phyloP scores from a whole-genome alignment of 2,329 filamentous ascomycete species.

The Helotiales sp. region DNA sequence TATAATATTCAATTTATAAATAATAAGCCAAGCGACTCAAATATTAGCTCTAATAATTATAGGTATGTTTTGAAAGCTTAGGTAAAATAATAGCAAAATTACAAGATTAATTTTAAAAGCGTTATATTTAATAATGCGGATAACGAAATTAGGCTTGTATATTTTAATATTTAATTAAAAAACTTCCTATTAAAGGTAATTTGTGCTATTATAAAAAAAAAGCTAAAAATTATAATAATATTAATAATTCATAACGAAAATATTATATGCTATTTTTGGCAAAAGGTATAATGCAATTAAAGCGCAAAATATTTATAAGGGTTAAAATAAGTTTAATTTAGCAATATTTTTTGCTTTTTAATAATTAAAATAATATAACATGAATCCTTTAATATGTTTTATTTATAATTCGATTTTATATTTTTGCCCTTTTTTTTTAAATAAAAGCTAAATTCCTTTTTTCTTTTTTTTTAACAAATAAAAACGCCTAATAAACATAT shows the following conservation, averaged over 20 bases:
- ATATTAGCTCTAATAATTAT: neutral
- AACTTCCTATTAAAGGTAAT: neutral
- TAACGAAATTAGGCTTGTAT: slow-evolving; percentile 1
- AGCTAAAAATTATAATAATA: neutral
- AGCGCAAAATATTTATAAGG: slow-evolving; percentile 12
- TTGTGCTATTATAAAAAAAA: neutral
- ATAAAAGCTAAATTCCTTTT: neutral
- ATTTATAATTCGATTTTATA: neutral
- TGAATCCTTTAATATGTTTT: neutral
- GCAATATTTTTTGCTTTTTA: slow-evolving; percentile 12
- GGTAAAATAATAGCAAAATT: slow-evolving; percentile 12
- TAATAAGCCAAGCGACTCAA: neutral
- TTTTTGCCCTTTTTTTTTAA: neutral
- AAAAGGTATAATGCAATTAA: neutral
- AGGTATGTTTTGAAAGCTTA: slow-evolving; percentile 9
- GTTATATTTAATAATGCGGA: slow-evolving; percentile 4
- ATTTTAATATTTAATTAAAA: neutral
- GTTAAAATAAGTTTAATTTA: slow-evolving; percentile 16
- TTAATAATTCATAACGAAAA: neutral
- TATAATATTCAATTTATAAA: slow-evolving; percentile 4
- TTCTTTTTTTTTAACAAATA: neutral
- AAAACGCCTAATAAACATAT: neutral
- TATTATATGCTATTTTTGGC: neutral
- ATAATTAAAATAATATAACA: neutral
- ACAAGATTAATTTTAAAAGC: slow-evolving; percentile 14